Evolutionary conservation across 805 yeast genomes (phyloP), one percentile per base, ranked within the genome.

Genomic region (Spathaspora hagerdaliae): DNA sequence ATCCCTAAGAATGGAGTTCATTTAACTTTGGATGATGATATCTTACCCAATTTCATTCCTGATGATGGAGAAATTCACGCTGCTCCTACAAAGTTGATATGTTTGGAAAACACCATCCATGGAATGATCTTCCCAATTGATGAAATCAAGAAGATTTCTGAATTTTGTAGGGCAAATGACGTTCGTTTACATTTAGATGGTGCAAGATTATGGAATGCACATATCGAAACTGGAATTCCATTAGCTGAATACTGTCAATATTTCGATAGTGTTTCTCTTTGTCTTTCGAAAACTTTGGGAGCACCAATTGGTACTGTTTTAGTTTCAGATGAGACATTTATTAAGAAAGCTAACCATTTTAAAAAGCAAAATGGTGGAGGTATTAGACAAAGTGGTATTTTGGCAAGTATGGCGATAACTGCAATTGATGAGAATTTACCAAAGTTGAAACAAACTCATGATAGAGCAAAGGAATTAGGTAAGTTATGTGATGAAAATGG

Each of bases 321-420:
- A 38, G 96, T 89, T 35, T 94, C 96, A 35, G 67, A 71, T 39
- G 57, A 61, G 35, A 67, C 69, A 42, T 75, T 82, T 54, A 83
- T 89, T 50, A 67, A 72, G 55, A 82, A 80, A 58, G 88, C 94
- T 36, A 83, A 82, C 61, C 96, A 90, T 67, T 85, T 90, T 71
- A 85, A 87, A 55, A 91, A 91, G 59, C 97, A 91, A 68, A 79
- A 81, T 52, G 97, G 97, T 60, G 97, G 97, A 55, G 97, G 97
- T 52, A 81, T 91, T 41, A 77, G 97, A 61, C 97, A 91, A 69
- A 74, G 85, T 34, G 97, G 97, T 46, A 67, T 87, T 65, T 74
- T 91, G 56, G 73, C 92, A 6, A 74, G 79, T 44, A 90, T 91
- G 87, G 97, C 96, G 3, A 62, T 74, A n/a, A 73, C 75, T 42